Evolutionary conservation across 2,329 filamentous ascomycete genomes (phyloP).

Genomic region (Talaromyces sp.): DNA sequence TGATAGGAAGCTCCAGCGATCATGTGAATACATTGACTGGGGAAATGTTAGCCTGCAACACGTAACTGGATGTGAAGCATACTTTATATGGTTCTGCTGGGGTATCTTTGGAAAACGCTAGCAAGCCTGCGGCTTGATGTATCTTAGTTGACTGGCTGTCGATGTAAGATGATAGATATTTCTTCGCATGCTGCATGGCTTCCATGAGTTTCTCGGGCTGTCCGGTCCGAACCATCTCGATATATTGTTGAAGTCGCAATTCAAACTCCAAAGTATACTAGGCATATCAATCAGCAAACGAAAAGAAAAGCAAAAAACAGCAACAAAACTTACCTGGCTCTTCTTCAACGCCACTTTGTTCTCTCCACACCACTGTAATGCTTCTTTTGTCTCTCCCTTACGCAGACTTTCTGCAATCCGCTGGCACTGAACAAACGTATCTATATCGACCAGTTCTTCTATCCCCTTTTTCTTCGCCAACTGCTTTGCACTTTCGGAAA

Average conservation of each 20-base stretch:
- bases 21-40: slow-evolving; percentile 64
- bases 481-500: slow-evolving; percentile 67
- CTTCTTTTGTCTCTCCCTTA: slow-evolving; percentile 66
- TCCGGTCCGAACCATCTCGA: slow-evolving; percentile 73
- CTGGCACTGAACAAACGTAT: slow-evolving; percentile 78
- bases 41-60: not conserved
- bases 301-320: slow-evolving; percentile 2
- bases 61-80: slow-evolving; percentile 14
- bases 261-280: slow-evolving; percentile 86
- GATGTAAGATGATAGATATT: slow-evolving; percentile 67
- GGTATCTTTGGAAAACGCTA: slow-evolving; percentile 65
- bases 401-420: slow-evolving; percentile 68
- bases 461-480: slow-evolving; percentile 72
- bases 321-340: slow-evolving; percentile 58
- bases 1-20: slow-evolving; percentile 71
- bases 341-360: slow-evolving; percentile 91
- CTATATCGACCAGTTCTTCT: slow-evolving; percentile 76
- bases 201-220: slow-evolving; percentile 62
- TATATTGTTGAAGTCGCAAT: slow-evolving; percentile 88
- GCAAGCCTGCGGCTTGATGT: slow-evolving; percentile 67
- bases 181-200: slow-evolving; percentile 75
- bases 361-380: slow-evolving; percentile 83
- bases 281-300: not conserved
- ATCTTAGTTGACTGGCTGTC: slow-evolving; percentile 65
- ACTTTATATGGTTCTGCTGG: slow-evolving; percentile 56